Evolutionary conservation across 2,329 filamentous ascomycete species (phyloP), one percentile per base, ranked within the genome.

Genomic region (Sordariomycetes sp.): DNA sequence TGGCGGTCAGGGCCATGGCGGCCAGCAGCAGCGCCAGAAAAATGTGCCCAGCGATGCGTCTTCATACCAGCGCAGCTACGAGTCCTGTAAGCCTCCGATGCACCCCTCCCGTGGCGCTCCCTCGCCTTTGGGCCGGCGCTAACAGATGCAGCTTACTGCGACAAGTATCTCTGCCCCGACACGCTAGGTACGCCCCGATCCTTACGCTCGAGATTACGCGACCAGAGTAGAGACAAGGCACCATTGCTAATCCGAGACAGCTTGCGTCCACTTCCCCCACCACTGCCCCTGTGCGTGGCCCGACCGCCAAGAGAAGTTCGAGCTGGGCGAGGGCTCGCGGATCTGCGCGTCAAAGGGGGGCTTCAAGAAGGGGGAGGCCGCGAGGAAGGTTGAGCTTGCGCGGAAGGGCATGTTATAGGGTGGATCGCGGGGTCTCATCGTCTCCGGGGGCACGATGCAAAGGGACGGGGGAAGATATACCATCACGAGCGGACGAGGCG

Each of bases 221-320:
- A 57, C 22, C 18, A 12, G 46, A 46, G 54, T 24, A 25, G 14
- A 22, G 16, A 37, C 6, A 22, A 14, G 34, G 24, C 24, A 7
- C n/a, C n/a, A 18, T 2, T 14, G 20, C 37, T n/a, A 34, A 18
- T 37, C n/a, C 53, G 20, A 12, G 58, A 74, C 14, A 59, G 89
- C 92, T 40, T 99, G 94, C 76, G 94, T 99, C 7, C 87, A 95
- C 70, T 94, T 96, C 75, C 92, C 94, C 1, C 93, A 97, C 71
- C 94, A 99, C 74, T 99, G 94, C 72, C 94, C 94, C 32, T 99
- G 94, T 74, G 80, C 90, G 1, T 96, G 88, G 76, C 85, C 88
- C 1, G 73, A 77, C 10, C 77, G 88, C 61, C 86, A 93, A 68
- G 89, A 93, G 64, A 94, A 94, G 68, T 82, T 90, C 62, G 89